These are phyloP conservation scores for Lepidium campestre DNA, from an alignment of 441 rosid genomes.

Conservation along the genomic window DNA sequence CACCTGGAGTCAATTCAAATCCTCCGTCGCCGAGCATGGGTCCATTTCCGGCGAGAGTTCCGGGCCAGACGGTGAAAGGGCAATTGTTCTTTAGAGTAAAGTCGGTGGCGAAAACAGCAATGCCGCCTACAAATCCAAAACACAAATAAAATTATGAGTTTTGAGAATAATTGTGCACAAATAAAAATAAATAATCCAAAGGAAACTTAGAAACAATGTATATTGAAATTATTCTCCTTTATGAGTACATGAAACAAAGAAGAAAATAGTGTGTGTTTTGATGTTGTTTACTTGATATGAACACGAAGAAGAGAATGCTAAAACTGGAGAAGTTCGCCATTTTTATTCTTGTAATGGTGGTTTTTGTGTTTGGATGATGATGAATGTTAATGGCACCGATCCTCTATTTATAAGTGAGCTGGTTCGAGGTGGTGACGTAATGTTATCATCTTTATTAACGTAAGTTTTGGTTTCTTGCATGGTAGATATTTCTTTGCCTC, in stretches of 20 bases:
- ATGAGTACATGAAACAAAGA: not conserved
- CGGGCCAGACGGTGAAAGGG: conserved; percentile 65
- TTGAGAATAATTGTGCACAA: too few species aligned
- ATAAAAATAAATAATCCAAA: too few species aligned
- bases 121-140: conserved; percentile 34
- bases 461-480: not conserved
- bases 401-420: conserved; percentile 20
- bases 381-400: conserved; percentile 3
- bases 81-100: conserved; percentile 64
- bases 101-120: conserved; percentile 40
- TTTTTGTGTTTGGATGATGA: not conserved
- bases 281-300: conserved; percentile 28
- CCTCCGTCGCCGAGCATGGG: conserved; percentile 57
- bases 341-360: not conserved
- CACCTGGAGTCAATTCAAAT: conserved; percentile 41
- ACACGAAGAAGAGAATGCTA: conserved; percentile 27
- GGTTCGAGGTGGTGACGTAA: not conserved
- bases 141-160: not conserved
- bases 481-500: not conserved
- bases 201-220: too few species aligned
- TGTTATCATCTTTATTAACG: too few species aligned
- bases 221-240: not conserved
- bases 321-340: conserved; percentile 35
- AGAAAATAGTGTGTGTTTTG: not conserved
- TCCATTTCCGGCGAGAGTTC: conserved; percentile 47